Evolutionary conservation across 129 eudicot species (phyloP), one percentile per base, ranked within the genome.

Genomic region (Ambrosia artemisiifolia): DNA sequence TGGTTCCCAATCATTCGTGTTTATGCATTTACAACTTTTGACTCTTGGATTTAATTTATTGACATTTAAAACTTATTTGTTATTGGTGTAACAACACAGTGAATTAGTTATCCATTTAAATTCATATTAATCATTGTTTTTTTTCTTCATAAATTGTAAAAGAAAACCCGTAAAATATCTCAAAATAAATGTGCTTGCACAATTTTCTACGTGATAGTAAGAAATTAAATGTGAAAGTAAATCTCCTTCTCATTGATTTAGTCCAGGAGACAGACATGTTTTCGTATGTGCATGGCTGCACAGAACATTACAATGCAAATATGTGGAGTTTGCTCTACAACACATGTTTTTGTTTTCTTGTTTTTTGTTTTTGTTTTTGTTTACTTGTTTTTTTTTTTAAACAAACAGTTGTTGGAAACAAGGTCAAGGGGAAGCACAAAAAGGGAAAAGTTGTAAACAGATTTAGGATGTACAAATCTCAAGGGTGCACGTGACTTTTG

Each of bases 371-470:
- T 62, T 77, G 76, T 62, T 63, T 70, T 60, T 76, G 69, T 76
- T 76, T 69, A 63, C 81, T 69, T 61, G 81, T 77, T 75, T 75
- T n/a, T n/a, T 35, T 62, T 36, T 49, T 42, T 61, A 62, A 66
- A 67, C 80, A 66, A 17, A 67, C 43, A 61, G 71, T 78, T 78
- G 77, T 70, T 70, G 82, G 82, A 78, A 70, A 70, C 77, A 78
- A 78, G 67, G 77, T 51, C 32, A 78, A 78, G 82, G 75, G 77
- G 66, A 78, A 78, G 55, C 82, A 78, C 82, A 78, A 70, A 77
- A 78, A 78, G 72, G 81, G 72, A 11, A 78, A 78, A 78, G 72
- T 50, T 70, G 82, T 70, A 35, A 78, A 63, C 65, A 77, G 71
- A 70, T 70, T 71, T 51, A 19, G 77, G 49, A 54, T 78, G 72